Evolutionary conservation across 1,139 yeast species (phyloP).

Genomic region (Suhomyces yuchorum): DNA sequence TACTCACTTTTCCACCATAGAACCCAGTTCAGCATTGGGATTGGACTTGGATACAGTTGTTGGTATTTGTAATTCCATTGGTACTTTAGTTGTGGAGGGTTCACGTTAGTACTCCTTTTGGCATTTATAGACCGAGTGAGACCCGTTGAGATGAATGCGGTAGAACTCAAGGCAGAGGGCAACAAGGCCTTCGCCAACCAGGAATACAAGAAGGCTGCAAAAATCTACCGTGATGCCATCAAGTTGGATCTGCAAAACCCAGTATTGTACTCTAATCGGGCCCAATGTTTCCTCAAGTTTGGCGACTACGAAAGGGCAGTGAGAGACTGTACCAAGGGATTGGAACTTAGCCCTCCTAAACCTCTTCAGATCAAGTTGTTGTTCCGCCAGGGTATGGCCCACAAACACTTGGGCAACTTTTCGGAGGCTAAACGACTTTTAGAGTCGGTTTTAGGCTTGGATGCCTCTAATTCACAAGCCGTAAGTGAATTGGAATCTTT

Average conservation of each 20-base stretch:
- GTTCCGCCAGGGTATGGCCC: conserved; percentile 59
- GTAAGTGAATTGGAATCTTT: conserved; percentile 26
- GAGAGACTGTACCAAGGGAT: conserved; percentile 60
- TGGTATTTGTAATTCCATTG: too few species aligned
- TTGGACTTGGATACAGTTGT: too few species aligned
- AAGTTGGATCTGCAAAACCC: conserved; percentile 57
- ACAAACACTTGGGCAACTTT: conserved; percentile 34
- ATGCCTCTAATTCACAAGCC: conserved; percentile 45
- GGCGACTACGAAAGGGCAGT: conserved; percentile 58
- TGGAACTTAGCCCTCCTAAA: conserved; percentile 37
- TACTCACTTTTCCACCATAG: neutral
- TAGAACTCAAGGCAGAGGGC: conserved; percentile 54
- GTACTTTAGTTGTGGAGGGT: too few species aligned
- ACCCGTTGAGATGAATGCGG: conserved; percentile 15
- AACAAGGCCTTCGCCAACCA: conserved; percentile 63
- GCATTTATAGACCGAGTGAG: too few species aligned
- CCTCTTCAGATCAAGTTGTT: conserved; percentile 51
- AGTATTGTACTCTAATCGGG: conserved; percentile 74
- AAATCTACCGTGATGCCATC: conserved; percentile 67
- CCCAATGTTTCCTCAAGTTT: conserved; percentile 68
- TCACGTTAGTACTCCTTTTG: too few species aligned
- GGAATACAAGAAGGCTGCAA: conserved; percentile 59
- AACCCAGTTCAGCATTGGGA: too few species aligned
- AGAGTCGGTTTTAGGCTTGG: conserved; percentile 45
- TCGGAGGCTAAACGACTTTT: conserved; percentile 40